phyloP scores from a whole-genome alignment of 2,329 filamentous ascomycete genomes.

The Apiospora phragmitis region DNA sequence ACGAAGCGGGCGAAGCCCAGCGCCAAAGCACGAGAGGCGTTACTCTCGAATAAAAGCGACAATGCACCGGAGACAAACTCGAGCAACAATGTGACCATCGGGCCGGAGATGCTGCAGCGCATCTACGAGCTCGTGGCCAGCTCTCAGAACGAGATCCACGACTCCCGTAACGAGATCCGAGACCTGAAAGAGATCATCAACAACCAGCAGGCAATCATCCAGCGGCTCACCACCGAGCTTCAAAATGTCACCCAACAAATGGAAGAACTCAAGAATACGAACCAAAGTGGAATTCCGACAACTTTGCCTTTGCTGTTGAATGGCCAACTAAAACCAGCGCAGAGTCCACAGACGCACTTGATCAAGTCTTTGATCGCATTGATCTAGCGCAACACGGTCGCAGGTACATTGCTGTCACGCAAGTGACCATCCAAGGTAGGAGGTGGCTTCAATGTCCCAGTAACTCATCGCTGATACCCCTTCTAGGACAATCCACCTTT shows the following conservation, averaged over 20 bases:
- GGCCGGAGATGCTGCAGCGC: neutral
- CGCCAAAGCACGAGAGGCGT: neutral
- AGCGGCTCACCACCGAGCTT: neutral
- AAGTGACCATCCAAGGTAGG: too few species aligned
- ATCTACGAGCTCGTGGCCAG: neutral
- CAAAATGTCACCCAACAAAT: neutral
- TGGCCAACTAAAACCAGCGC: too few species aligned
- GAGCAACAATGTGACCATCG: neutral
- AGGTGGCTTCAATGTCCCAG: too few species aligned
- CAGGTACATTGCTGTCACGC: too few species aligned
- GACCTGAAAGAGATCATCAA: neutral
- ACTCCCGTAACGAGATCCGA: neutral
- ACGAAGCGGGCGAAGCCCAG: neutral
- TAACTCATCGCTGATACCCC: too few species aligned
- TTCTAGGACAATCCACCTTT: too few species aligned
- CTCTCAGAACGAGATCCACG: neutral
- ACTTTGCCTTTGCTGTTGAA: too few species aligned
- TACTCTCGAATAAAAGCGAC: neutral
- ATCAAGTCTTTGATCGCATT: too few species aligned
- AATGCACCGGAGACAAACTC: neutral
- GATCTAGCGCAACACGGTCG: too few species aligned
- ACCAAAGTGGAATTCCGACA: too few species aligned
- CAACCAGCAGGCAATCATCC: neutral
- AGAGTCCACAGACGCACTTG: too few species aligned
- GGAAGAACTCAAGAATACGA: neutral